Evolutionary conservation across 2,329 filamentous ascomycete species (phyloP).

Genomic region (Colletotrichum sp.): DNA sequence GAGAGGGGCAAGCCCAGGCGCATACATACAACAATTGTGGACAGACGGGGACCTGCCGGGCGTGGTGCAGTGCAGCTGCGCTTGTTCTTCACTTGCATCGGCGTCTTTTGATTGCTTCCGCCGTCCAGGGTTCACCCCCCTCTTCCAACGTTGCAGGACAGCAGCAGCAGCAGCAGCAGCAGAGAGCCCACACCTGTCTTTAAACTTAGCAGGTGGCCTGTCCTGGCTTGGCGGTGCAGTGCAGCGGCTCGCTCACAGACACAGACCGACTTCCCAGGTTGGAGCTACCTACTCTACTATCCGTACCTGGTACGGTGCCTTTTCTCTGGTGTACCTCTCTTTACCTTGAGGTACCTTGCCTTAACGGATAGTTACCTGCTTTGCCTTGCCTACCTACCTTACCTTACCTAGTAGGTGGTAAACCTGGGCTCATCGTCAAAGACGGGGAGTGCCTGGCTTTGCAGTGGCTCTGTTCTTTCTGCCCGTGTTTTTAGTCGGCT

Average conservation of each 20-base stretch:
- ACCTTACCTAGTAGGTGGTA: neutral
- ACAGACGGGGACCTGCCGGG: neutral
- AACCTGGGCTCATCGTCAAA: neutral
- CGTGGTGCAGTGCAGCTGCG: neutral
- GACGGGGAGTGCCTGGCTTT: neutral
- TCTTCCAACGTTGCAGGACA: conserved; percentile 1
- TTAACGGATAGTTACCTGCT: neutral
- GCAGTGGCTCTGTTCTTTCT: neutral
- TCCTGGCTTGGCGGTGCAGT: neutral
- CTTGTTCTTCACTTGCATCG: neutral
- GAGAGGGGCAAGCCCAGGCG: neutral
- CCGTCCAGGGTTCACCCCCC: conserved; percentile 7
- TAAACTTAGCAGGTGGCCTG: neutral
- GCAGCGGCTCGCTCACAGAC: no score
- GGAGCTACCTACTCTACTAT: neutral
- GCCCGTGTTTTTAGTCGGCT: neutral
- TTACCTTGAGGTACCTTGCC: neutral
- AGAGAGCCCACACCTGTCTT: neutral
- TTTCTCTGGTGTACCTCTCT: neutral
- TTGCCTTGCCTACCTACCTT: neutral
- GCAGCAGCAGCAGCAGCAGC: neutral
- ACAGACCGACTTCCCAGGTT: neutral
- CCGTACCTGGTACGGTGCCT: neutral
- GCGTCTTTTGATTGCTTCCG: neutral
- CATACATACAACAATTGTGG: neutral